Conservation (phyloP, 345 rosid species). For the Microcos paniculata region DNA sequence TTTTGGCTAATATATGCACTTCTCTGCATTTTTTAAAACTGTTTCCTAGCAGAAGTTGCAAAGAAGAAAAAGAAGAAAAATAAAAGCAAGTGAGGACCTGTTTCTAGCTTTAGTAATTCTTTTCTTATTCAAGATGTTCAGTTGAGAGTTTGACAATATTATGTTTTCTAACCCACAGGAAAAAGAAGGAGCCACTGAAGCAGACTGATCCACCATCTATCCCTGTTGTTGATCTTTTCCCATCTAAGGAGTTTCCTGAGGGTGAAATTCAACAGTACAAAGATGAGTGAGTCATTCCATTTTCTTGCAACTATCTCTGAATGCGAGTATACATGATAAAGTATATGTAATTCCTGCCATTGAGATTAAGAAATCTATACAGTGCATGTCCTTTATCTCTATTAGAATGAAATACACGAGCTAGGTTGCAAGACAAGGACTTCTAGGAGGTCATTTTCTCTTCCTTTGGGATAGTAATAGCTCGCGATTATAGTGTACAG, state of each 20-base stretch:
- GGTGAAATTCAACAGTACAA: conserved; percentile 97
- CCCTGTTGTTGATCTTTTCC: conserved; percentile 73
- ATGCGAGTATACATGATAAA: not conserved
- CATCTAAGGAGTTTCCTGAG: conserved; percentile 94
- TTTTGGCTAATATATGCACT: not conserved
- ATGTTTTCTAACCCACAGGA: conserved; percentile 43
- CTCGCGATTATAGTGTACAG: not conserved
- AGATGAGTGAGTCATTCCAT: conserved; percentile 70
- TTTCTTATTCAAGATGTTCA: not conserved
- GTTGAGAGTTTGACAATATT: not conserved
- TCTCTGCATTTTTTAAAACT: conserved; percentile 15
- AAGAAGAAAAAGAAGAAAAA: conserved; percentile 97
- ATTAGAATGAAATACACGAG: not conserved
- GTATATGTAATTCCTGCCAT: not conserved
- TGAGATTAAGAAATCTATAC: not conserved
- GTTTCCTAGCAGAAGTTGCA: conserved; percentile 44
- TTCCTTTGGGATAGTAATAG: not conserved
- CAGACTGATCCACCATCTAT: conserved; percentile 92
- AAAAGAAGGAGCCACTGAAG: conserved; percentile 69
- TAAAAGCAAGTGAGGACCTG: conserved; percentile 81
- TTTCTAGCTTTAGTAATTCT: conserved; percentile 6
- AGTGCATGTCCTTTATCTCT: not conserved
- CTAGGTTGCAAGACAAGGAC: not conserved
- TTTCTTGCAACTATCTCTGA: not conserved
- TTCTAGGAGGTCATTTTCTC: not conserved